Percentiles rank a stretch among this genome's conserved stretches.
Conservation (phyloP, 169 alveolate species). For the Plasmodium ovale region DNA sequence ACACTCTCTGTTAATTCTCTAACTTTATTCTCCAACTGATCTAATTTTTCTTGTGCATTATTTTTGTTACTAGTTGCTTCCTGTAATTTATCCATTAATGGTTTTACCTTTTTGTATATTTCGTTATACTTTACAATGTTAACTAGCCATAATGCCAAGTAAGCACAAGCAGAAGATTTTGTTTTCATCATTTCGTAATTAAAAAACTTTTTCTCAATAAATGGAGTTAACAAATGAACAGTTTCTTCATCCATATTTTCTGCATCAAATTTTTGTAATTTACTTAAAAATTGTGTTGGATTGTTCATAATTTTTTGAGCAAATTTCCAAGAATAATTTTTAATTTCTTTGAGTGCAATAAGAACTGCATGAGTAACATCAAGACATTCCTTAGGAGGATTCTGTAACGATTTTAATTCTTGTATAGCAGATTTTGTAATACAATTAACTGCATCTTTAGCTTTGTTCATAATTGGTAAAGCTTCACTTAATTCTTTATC, state of each 20-base stretch:
- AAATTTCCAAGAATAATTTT: slow-evolving; percentile 93
- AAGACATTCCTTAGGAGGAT: slow-evolving; percentile 95
- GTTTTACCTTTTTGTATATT: slow-evolving; percentile 94
- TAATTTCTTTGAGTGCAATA: slow-evolving; percentile 92
- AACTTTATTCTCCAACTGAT: slow-evolving; percentile 91
- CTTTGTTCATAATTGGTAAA: slow-evolving; percentile 95
- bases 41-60: slow-evolving; percentile 93
- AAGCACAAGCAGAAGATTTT: slow-evolving; percentile 95
- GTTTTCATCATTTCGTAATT: slow-evolving; percentile 94
- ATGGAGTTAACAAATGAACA: slow-evolving; percentile 90
- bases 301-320: slow-evolving; percentile 94
- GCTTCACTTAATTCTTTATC: slow-evolving; percentile 95
- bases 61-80: slow-evolving; percentile 92
- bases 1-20: slow-evolving; percentile 88
- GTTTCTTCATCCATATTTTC: slow-evolving; percentile 94
- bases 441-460: slow-evolving; percentile 96
- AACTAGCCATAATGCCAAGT: slow-evolving; percentile 95
- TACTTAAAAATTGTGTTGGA: slow-evolving; percentile 93
- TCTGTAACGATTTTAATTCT: slow-evolving; percentile 94
- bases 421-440: slow-evolving; percentile 93
- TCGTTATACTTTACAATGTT: slow-evolving; percentile 94
- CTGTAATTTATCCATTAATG: slow-evolving; percentile 92
- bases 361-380: slow-evolving; percentile 94
- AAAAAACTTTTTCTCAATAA: slow-evolving; percentile 92
- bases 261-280: slow-evolving; percentile 92